Evolutionary conservation across 352 stramenopile genomes (phyloP).

Genomic region (Aphanomyces cochlioides): DNA sequence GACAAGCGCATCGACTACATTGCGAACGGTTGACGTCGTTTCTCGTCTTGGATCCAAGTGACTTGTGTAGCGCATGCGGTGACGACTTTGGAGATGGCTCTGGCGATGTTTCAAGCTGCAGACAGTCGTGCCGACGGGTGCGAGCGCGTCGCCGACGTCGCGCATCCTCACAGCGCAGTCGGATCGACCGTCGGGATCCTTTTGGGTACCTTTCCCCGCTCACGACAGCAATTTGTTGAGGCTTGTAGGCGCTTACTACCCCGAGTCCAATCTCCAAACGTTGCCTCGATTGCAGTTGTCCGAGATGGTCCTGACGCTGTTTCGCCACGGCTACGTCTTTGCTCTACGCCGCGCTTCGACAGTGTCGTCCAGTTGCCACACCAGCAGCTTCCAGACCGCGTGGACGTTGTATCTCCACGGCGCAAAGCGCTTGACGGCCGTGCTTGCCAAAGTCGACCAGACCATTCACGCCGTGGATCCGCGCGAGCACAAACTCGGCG

Average conservation of each 20-base stretch:
- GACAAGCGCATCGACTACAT: too few species aligned
- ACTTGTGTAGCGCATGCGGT: not conserved
- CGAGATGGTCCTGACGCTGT: not conserved
- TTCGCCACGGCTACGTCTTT: not conserved
- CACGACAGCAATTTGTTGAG: too few species aligned
- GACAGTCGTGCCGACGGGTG: not conserved
- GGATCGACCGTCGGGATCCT: not conserved
- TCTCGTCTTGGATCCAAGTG: too few species aligned
- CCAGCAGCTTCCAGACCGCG: not conserved
- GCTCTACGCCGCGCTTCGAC: not conserved
- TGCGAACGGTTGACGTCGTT: too few species aligned
- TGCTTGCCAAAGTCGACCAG: not conserved
- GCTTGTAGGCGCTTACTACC: constrained; percentile 2
- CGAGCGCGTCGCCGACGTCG: not conserved
- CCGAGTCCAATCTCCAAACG: not conserved
- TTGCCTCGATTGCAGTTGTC: too few species aligned
- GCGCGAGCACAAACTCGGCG: not conserved
- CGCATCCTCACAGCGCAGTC: not conserved
- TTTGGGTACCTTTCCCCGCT: not conserved
- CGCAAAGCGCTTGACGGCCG: not conserved
- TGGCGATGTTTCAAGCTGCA: not conserved
- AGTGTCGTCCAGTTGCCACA: not conserved
- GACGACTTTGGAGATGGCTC: not conserved
- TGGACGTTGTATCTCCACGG: not conserved
- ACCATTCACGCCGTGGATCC: not conserved